Percentiles rank a stretch among this genome's conserved stretches.
phyloP scores from a whole-genome alignment of 179 eudicot species.

The Monotropa hypopitys region DNA sequence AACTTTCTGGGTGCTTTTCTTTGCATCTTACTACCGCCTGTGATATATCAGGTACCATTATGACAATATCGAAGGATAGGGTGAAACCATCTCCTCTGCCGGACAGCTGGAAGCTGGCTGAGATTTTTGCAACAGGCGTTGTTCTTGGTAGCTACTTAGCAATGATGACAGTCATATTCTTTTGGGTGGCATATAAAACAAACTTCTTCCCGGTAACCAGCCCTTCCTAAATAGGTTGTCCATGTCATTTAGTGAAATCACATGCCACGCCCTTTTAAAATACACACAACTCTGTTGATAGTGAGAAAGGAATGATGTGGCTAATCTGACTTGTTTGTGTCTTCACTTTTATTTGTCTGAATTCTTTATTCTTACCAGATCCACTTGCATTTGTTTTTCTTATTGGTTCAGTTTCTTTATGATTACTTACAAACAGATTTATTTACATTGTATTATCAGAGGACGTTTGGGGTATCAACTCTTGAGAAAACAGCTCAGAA shows the following conservation, averaged over 20 bases:
- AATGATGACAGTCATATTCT: constrained; percentile 89
- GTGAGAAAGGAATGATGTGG: not conserved
- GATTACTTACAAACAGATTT: constrained; percentile 2
- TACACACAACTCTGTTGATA: not conserved
- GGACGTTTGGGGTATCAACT: constrained; percentile 36
- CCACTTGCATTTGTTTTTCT: not conserved
- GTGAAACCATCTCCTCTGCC: constrained; percentile 90
- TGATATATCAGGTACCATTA: constrained; percentile 56
- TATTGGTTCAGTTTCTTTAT: not conserved
- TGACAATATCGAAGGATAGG: constrained; percentile 92
- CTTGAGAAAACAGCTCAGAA: constrained; percentile 28
- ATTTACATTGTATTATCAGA: constrained; percentile 18
- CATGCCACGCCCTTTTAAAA: not conserved
- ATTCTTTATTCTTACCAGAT: not conserved
- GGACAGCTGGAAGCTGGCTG: constrained; percentile 83
- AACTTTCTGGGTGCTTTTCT: constrained; percentile 9
- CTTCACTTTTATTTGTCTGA: not conserved
- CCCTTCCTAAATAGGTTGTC: not conserved
- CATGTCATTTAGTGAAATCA: not conserved
- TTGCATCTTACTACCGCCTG: constrained; percentile 1
- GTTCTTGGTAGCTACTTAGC: constrained; percentile 83
- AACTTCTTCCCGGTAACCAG: constrained; percentile 67
- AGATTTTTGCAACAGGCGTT: constrained; percentile 77
- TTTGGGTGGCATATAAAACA: constrained; percentile 80
- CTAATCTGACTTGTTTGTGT: not conserved